Conservation (phyloP, 306 rosid genomes). For the Medicago arabica region DNA sequence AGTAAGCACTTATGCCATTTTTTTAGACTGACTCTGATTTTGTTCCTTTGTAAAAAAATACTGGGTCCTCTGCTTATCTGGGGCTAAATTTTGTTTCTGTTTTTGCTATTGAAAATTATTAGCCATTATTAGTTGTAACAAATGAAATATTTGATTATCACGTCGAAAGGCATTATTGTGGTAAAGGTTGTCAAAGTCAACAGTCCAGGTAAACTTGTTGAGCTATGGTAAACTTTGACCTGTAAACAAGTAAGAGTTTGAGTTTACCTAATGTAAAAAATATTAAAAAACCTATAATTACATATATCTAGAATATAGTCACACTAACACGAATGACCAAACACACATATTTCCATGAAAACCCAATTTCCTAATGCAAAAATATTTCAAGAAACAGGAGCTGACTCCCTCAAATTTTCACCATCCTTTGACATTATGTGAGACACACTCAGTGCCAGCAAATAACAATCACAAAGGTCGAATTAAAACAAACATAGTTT, state of each 20-base stretch:
- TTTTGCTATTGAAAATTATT: conserved; percentile 16
- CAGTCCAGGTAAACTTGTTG: not conserved
- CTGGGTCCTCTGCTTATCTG: conserved; percentile 19
- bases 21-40: conserved; percentile 30
- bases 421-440: not conserved
- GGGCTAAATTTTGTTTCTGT: conserved; percentile 36
- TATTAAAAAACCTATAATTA: too few relatives aligned
- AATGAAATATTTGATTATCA: conserved; percentile 22
- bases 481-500: not conserved
- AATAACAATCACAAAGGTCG: not conserved
- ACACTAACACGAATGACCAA: not conserved
- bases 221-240: not conserved
- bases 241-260: not conserved
- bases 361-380: not conserved
- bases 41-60: conserved; percentile 9
- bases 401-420: not conserved
- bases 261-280: too few relatives aligned
- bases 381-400: not conserved
- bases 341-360: not conserved
- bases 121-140: conserved; percentile 13
- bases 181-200: conserved; percentile 17
- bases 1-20: conserved; percentile 52
- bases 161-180: conserved; percentile 29
- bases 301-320: not conserved
- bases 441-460: not conserved